Conservation (phyloP, 2,329 filamentous ascomycete species). For the Colletotrichum tofieldiae region DNA sequence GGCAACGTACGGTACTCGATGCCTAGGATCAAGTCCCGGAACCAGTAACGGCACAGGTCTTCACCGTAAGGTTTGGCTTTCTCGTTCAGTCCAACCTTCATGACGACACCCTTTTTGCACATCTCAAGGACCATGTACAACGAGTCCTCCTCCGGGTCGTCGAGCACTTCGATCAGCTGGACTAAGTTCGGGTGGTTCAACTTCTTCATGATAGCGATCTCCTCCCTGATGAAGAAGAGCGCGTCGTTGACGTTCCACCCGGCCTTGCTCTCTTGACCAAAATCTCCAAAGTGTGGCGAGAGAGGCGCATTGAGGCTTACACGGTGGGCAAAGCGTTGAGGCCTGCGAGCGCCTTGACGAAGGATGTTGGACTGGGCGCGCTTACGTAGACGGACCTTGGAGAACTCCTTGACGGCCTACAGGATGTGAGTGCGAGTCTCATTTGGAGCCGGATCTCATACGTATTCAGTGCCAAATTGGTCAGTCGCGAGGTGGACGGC, state of each 20-base stretch:
- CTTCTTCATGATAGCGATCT: constrained; percentile 99
- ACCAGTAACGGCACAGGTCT: constrained; percentile 90
- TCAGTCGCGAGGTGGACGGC: constrained; percentile 92
- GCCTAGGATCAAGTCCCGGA: constrained; percentile 92
- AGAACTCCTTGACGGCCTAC: constrained; percentile 97
- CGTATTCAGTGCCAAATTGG: constrained; percentile 94
- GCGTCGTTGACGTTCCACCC: constrained; percentile 56
- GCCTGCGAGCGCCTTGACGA: constrained; percentile 64
- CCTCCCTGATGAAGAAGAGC: constrained; percentile 90
- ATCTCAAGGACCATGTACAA: constrained; percentile 99
- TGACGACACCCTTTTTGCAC: constrained; percentile 98
- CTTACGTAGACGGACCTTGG: constrained; percentile 90
- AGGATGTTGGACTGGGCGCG: constrained; percentile 92
- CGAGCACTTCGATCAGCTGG: constrained; percentile 91
- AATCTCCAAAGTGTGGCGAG: constrained; percentile 46
- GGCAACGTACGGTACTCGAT: constrained; percentile 86
- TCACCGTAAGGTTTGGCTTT: constrained; percentile 85
- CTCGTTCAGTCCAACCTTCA: constrained; percentile 94
- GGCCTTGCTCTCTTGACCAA: constrained; percentile 30
- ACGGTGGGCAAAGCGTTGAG: constrained; percentile 56
- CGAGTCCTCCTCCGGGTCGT: constrained; percentile 95
- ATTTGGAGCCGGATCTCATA: constrained; percentile 63
- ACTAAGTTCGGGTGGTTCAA: constrained; percentile 96
- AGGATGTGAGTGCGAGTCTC: constrained; percentile 39
- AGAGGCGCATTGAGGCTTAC: constrained; percentile 49